phyloP scores from a whole-genome alignment of 176 grass and related monocot species.

The Secale cereale region DNA sequence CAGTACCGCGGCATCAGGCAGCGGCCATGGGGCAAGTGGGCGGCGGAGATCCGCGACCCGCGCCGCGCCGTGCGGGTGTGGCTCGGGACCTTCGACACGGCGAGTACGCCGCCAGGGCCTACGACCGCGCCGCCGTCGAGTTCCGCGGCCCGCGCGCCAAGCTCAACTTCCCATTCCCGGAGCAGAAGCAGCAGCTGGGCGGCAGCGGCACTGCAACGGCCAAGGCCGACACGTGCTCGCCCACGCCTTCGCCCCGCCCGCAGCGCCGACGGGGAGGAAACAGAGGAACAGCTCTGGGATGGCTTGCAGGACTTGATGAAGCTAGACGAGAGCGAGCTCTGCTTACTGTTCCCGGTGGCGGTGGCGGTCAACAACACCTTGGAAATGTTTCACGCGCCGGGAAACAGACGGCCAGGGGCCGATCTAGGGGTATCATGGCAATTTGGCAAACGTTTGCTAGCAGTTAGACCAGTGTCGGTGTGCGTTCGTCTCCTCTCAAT shows the following conservation, averaged over 20 bases:
- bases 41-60: constrained; percentile 93
- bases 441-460: too few relatives aligned
- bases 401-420: too few relatives aligned
- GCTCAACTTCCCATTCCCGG: constrained; percentile 83
- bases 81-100: constrained; percentile 83
- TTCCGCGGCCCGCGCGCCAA: constrained; percentile 66
- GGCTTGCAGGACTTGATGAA: constrained; percentile 68
- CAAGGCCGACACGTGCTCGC: constrained; percentile 27
- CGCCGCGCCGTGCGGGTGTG: constrained; percentile 75
- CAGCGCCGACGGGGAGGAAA: constrained; percentile 12
- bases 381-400: too few relatives aligned
- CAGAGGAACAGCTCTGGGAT: constrained; percentile 54
- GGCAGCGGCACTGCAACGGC: not conserved
- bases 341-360: constrained; percentile 19
- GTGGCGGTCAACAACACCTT: too few relatives aligned
- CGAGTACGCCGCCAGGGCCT: too few relatives aligned
- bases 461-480: too few relatives aligned
- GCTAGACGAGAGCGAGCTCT: constrained; percentile 47
- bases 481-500: too few relatives aligned
- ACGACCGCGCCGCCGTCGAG: too few relatives aligned
- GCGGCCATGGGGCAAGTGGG: constrained; percentile 94
- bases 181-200: constrained; percentile 1
- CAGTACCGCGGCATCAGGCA: constrained; percentile 86
- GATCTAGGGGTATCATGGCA: too few relatives aligned
- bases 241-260: constrained; percentile 16